Evolutionary conservation across 176 grass and related monocot species (phyloP).

Genomic region (maize (Zea mays)): Zm-B73-REFERENCE-NAM-5.0 NC_050098.1:2764001-2764500

Average conservation of each 20-base stretch:
- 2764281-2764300: too few relatives aligned
- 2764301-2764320: too few relatives aligned
- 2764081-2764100: background rate
- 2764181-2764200: background rate
- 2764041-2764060: background rate
- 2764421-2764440: background rate
- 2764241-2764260: background rate
- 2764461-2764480: background rate
- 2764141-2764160: slow-evolving; percentile 16
- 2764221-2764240: too few relatives aligned
- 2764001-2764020: background rate
- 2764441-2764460: background rate
- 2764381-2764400: too few relatives aligned
- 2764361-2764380: too few relatives aligned
- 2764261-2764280: background rate
- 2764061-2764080: background rate
- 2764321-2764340: too few relatives aligned
- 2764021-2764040: background rate
- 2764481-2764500: background rate
- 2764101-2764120: background rate
- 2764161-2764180: background rate
- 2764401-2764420: background rate
- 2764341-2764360: too few relatives aligned
- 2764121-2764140: background rate
- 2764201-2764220: too few relatives aligned